phyloP scores from a whole-genome alignment of 2,329 filamentous ascomycete species.

The Pseudonectria foliicola region DNA sequence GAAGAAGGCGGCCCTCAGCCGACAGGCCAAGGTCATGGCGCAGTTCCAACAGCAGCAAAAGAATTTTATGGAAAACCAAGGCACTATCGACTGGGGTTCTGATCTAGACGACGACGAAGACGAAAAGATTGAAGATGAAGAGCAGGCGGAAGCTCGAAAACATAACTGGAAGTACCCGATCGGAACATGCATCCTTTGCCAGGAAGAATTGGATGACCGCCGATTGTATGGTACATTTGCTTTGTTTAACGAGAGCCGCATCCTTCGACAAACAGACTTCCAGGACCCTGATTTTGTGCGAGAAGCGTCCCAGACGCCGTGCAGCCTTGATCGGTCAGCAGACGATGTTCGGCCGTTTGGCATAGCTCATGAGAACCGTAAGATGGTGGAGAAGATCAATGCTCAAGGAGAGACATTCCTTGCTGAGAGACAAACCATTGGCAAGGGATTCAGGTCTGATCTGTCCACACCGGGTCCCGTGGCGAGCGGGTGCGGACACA shows the following conservation, averaged over 20 bases:
- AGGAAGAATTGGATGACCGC: constrained; percentile 88
- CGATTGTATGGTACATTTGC: constrained; percentile 90
- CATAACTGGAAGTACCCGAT: constrained; percentile 76
- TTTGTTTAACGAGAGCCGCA: constrained; percentile 75
- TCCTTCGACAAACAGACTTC: constrained; percentile 80
- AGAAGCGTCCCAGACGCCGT: constrained; percentile 72
- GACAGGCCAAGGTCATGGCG: constrained; percentile 92
- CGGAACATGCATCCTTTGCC: constrained; percentile 91
- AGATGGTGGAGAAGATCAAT: constrained; percentile 68
- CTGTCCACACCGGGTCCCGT: constrained; percentile 68
- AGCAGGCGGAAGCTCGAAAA: constrained; percentile 56
- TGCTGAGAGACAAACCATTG: constrained; percentile 73
- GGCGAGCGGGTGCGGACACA: constrained; percentile 87
- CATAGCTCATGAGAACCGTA: constrained; percentile 78
- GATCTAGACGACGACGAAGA: constrained; percentile 73
- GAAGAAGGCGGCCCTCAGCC: constrained; percentile 82
- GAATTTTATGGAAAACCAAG: constrained; percentile 84
- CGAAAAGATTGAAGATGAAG: constrained; percentile 47
- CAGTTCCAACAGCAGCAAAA: constrained; percentile 98
- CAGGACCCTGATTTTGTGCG: constrained; percentile 75
- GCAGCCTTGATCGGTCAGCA: constrained; percentile 76
- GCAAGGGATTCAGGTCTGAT: constrained; percentile 75
- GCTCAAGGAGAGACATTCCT: constrained; percentile 63
- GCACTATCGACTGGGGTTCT: constrained; percentile 75
- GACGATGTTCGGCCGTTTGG: constrained; percentile 83